Base-by-base conservation (phyloP, 1,139 yeast genomes). In the Protomyces inouyei region DNA sequence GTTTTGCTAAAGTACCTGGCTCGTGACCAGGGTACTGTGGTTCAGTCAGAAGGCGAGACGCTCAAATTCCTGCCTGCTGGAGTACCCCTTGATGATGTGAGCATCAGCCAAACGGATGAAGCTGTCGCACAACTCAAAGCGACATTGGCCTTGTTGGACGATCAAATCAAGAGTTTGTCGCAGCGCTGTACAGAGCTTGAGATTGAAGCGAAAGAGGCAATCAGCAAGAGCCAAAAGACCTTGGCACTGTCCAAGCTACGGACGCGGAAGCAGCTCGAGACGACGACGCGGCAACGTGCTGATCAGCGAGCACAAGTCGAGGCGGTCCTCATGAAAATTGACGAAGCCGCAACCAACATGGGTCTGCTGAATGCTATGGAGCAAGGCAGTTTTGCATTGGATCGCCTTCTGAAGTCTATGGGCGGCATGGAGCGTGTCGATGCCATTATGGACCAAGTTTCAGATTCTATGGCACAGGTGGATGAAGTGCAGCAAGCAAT, bases 341-440 rank as follows among this genome's bases (percentile, higher is more conserved):
- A 64, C 32, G 52, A 38, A 16, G 64, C 63, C 16, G 40, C 48
- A 16, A 35, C 61, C 9, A 55, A 57, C 14, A 28, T 48, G 18
- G 43, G 35, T 9, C 10, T 64, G 10, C 16, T 64, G n/a, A 18
- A 54, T 4, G 66, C 57, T 12, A 23, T 64, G 52, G 40, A 35
- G 25, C 35, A 38, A 21, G 66, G 66, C 12, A 14, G 52, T 12
- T 46, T 32, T 12, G 63, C 53, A 3, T 43, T 64, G 25, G 51
- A 25, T 2, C 38, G 36, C 8, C 28, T 64, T n/a, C 55, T 64
- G 36, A 6, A 21, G 10, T 36, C 25, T 18, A 37, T 64, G 38
- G 66, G 66, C 12, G 64, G 64, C 14, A 36, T 55, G 6, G 64
- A 48, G n/a, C 35, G 52, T 40, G 61, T 60, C 32, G 55, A 60